A percentile compares a stretch with the other conserved stretches of the same genome.
Evolutionary conservation across 2,329 filamentous ascomycete genomes (phyloP).

Genomic region (Hymenoscyphus linearis): DNA sequence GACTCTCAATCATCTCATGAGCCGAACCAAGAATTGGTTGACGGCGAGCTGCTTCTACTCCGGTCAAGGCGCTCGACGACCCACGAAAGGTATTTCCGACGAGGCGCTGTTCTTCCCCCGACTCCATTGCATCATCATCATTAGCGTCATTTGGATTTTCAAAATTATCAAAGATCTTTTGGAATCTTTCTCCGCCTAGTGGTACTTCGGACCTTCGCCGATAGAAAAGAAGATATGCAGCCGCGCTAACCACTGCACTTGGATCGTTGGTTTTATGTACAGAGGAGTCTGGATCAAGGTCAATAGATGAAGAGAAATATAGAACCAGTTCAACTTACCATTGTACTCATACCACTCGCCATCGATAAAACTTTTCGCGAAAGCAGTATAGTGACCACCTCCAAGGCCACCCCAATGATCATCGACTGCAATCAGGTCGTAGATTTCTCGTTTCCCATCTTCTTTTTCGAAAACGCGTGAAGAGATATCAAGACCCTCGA

Average conservation of each 20-base stretch:
- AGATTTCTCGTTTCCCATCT: constrained; percentile 75
- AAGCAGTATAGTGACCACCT: constrained; percentile 94
- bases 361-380: constrained; percentile 87
- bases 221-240: constrained; percentile 94
- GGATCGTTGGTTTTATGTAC: constrained; percentile 59
- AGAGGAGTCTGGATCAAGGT: constrained; percentile 57
- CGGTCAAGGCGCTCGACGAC: constrained; percentile 82
- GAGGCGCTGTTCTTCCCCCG: constrained; percentile 86
- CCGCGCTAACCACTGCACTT: constrained; percentile 60
- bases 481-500: constrained; percentile 79
- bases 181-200: constrained; percentile 73
- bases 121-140: constrained; percentile 41
- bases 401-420: constrained; percentile 92
- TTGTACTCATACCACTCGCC: constrained; percentile 95
- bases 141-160: constrained; percentile 46
- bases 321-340: constrained; percentile 52
- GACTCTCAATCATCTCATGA: constrained; percentile 26
- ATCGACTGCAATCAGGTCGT: constrained; percentile 92
- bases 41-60: constrained; percentile 70
- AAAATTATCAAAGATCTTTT: constrained; percentile 62
- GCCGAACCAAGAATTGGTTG: constrained; percentile 53
- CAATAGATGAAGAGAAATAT: constrained; percentile 36
- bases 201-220: constrained; percentile 72
- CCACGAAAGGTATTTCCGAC: constrained; percentile 80
- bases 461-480: constrained; percentile 74